Percentiles rank a stretch among this genome's conserved stretches.
Evolutionary conservation across 208 protist genomes (phyloP).

Genomic region (Paratrypanosoma confusum): DNA sequence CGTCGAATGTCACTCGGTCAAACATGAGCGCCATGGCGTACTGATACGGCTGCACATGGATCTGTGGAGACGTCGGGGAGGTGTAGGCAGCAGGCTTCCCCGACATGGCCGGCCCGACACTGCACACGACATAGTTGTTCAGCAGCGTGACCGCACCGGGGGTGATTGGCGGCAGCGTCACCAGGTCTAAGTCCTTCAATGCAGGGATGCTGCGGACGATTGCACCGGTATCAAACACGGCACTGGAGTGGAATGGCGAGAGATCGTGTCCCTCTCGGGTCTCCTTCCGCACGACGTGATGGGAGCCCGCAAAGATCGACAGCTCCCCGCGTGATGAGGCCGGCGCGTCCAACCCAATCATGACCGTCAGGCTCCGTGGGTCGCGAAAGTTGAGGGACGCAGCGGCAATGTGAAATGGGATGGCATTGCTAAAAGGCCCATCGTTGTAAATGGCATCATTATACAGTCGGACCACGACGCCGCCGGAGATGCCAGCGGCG

Average conservation of each 20-base stretch:
- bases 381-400: slow-evolving; percentile 14
- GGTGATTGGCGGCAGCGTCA: slow-evolving; percentile 30
- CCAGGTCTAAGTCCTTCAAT: slow-evolving; percentile 21
- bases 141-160: slow-evolving; percentile 52
- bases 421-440: slow-evolving; percentile 41
- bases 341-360: slow-evolving; percentile 26
- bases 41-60: slow-evolving; percentile 11
- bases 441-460: slow-evolving; percentile 41
- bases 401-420: slow-evolving; percentile 35
- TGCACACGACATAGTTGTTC: slow-evolving; percentile 39
- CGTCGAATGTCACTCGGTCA: slow-evolving; percentile 66
- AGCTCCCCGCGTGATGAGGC: neutral
- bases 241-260: slow-evolving; percentile 26
- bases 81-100: slow-evolving; percentile 16
- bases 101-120: slow-evolving; percentile 25
- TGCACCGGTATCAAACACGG: slow-evolving; percentile 55
- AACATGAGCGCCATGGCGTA: slow-evolving; percentile 61
- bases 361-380: slow-evolving; percentile 22
- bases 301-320: slow-evolving; percentile 48
- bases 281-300: slow-evolving; percentile 39
- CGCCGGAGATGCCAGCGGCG: slow-evolving; percentile 48
- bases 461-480: slow-evolving; percentile 62
- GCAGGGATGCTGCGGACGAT: slow-evolving; percentile 39
- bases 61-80: slow-evolving; percentile 8
- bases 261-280: slow-evolving; percentile 50